Evolutionary conservation across 2,329 filamentous ascomycete genomes (phyloP), one percentile per base, ranked within the genome.

Genomic region (Fusarium brachygibbosum): DNA sequence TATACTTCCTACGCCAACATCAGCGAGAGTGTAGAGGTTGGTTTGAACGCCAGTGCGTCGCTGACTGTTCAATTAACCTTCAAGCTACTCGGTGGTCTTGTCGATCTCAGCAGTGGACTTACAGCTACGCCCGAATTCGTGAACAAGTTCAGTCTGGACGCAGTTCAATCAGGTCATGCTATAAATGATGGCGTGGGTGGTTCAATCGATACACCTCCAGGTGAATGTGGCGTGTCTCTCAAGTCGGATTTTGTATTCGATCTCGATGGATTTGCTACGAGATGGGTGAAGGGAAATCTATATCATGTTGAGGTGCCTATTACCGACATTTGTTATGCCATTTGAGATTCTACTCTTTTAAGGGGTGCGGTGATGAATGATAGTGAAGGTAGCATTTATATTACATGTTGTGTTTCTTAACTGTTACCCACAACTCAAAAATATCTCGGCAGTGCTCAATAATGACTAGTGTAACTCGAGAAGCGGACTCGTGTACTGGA

Each of bases 121-220:
- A 62, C 58, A 1, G 59, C 59, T 1, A 63, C 23, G 7, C 59
- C 59, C 6, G 58, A 34, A 5, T 46, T 63, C 2, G 41, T 63
- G 11, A 63, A 63, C 17, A 63, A 63, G 58, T 63, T 63, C 11
- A 63, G 40, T 17, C 14, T 63, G 5, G 58, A 62, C 17, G 59
- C 58, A 1, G 40, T 17, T 1, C 59, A 63, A 16, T 40, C 34
- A 1, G 59, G 48, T 0, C 46, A 62, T 35, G 58, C 48, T 28
- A 63, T 48, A 1, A 55, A 34, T 3, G 42, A 9, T 5, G 29
- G 10, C 12, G 34, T 1, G 2, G 58, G 16, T 19, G 35, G 32
- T 17, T 63, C 19, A 28, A 14, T 56, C 2, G 9, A 9, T 5
- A 45, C 35, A 4, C 34, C 35, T 19, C n/a, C 59, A 1, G 38